These are phyloP conservation scores for Begonia masoniana DNA, from an alignment of 306 rosid species.

Conservation along the genomic window DNA sequence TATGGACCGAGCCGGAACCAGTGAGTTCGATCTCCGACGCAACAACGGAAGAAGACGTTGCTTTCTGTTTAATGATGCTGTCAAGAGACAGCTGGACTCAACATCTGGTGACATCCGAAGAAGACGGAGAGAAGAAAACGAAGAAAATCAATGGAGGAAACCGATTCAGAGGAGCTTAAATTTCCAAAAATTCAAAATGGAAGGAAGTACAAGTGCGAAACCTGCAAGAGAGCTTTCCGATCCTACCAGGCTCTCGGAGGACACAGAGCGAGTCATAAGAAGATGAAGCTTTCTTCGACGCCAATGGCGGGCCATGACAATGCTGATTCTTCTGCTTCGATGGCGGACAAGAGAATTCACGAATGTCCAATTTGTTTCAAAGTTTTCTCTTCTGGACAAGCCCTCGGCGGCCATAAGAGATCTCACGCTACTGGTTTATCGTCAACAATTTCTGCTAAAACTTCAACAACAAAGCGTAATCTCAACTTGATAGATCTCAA, in stretches of 20 bases:
- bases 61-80: slow-evolving; percentile 74
- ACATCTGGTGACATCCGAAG: slow-evolving; percentile 7
- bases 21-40: slow-evolving; percentile 62
- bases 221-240: slow-evolving; percentile 66
- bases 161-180: slow-evolving; percentile 39
- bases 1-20: slow-evolving; percentile 46
- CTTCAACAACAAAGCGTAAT: slow-evolving; percentile 10
- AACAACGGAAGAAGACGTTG: slow-evolving; percentile 66
- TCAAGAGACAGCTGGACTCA: slow-evolving; percentile 67
- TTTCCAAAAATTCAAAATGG: slow-evolving; percentile 12
- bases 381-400: slow-evolving; percentile 87
- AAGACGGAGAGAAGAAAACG: slow-evolving; percentile 2
- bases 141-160: slow-evolving; percentile 29
- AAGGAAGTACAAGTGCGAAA: slow-evolving; percentile 78
- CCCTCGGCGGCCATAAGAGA: slow-evolving; percentile 94
- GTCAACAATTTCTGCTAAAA: slow-evolving; percentile 2
- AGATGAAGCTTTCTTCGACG: slow-evolving; percentile 22
- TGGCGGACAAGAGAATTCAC: slow-evolving; percentile 39
- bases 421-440: slow-evolving; percentile 51
- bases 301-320: slow-evolving; percentile 6
- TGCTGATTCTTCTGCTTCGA: slow-evolving; percentile 11
- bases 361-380: slow-evolving; percentile 77
- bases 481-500: slow-evolving; percentile 73
- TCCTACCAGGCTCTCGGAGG: slow-evolving; percentile 94
- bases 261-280: slow-evolving; percentile 93